Percentiles rank a stretch among this genome's conserved stretches.
Evolutionary conservation across 2,329 filamentous ascomycete species (phyloP).

Genomic region (Colletotrichum liriopes): DNA sequence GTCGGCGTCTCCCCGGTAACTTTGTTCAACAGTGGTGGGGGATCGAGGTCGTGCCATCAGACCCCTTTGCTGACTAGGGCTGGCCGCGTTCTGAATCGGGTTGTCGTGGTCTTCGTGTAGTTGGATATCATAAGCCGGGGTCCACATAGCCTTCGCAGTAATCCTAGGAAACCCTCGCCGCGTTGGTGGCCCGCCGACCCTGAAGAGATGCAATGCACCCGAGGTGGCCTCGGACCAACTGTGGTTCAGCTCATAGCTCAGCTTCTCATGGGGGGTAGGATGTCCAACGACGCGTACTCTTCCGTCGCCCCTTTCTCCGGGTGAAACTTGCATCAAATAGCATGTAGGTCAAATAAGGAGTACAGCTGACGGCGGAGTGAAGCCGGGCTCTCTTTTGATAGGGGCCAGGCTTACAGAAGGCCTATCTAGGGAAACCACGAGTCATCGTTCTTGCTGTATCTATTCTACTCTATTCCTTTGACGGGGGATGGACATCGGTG

Average conservation of each 20-base stretch:
- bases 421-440: background rate
- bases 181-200: background rate
- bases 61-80: background rate
- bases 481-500: no score
- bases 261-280: no score
- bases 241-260: background rate
- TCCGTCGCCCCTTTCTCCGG: background rate
- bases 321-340: background rate
- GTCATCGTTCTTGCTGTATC: background rate
- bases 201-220: background rate
- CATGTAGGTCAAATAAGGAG: background rate
- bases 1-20: background rate
- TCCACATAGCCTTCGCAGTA: background rate
- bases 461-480: no score
- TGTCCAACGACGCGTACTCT: background rate
- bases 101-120: background rate
- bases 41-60: no score
- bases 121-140: no score
- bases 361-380: background rate
- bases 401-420: background rate
- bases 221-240: background rate
- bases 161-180: background rate
- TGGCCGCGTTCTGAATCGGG: background rate
- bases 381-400: background rate
- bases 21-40: background rate